Base-by-base conservation (phyloP, 306 rosid genomes). In the Fragaria nilgerrensis region DNA sequence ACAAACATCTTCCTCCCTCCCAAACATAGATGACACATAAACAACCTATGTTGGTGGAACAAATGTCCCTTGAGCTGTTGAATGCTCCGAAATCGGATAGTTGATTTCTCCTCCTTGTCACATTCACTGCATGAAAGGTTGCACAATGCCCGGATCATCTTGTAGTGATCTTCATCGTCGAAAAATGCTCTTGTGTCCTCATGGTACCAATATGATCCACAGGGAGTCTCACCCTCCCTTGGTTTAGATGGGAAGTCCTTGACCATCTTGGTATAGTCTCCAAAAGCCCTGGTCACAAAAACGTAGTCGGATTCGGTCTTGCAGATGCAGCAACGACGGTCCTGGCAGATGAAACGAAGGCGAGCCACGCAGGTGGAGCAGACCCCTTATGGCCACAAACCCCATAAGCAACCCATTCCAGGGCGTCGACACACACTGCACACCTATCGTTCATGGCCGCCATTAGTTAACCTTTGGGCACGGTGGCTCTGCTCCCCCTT, bases 1-100 rank as follows among this genome's bases (percentile, higher is more conserved):
- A 95, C 88, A 81, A 95, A 92, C 22, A 90, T 86, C 98, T 95
- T 95, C 81, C 97, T 89, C 78, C 98, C 97, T 84, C 88, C 98
- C 88, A 95, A 77, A 81, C 98, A 95, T 65, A 92, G 85, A 75
- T 84, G 77, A 85, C 98, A 95, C 97, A 92, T 92, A 69, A 52
- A 75, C 88, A 87, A 84, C 84, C 77, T 86, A 78, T 95, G 98
- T 67, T 84, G 86, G 76, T 89, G 97, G 79, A 84, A 92, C 71
- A 95, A 84, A 80, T 95, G 98, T 68, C 88, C 92, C 87, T 92
- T 92, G 70, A 95, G 85, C 90, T 95, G 98, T 44, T 82, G 88
- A 75, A 95, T 85, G 74, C 86, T 90, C 86, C 89, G 84, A 83
- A 95, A 88, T 79, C 76, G 4, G 9, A 20, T 87, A 20, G n/a